Percentiles rank a stretch among this genome's conserved stretches.
phyloP scores from a whole-genome alignment of 192 early-diverging fungal species.

The Pecoramyces ruminantium region DNA sequence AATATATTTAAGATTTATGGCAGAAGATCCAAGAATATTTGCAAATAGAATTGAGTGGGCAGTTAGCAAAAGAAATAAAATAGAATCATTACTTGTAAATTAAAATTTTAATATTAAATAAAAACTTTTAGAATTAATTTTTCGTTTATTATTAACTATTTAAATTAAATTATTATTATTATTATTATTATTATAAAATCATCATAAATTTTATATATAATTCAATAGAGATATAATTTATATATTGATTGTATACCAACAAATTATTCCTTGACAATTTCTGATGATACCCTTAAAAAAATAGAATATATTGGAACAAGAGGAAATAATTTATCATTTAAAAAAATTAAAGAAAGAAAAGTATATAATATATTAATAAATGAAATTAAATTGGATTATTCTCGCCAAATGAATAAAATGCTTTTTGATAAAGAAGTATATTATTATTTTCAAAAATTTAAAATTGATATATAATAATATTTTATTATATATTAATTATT shows the following conservation, averaged over 20 bases:
- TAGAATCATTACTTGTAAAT: background rate
- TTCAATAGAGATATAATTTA: background rate
- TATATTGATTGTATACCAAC: background rate
- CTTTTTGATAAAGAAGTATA: constrained; percentile 26
- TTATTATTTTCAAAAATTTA: no score
- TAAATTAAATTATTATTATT: no score
- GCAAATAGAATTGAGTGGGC: background rate
- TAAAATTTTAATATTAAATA: no score
- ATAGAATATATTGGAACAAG: background rate
- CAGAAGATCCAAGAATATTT: background rate
- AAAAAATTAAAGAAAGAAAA: background rate
- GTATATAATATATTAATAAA: constrained; percentile 1
- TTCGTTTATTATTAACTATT: no score
- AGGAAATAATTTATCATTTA: background rate
- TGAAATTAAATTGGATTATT: constrained; percentile 23
- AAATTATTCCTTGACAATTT: background rate
- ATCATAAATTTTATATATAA: no score
- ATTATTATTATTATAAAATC: no score
- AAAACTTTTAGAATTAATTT: no score
- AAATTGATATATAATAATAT: no score
- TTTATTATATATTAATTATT: no score
- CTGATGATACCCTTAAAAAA: background rate
- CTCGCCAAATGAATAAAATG: constrained; percentile 24
- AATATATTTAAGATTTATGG: background rate
- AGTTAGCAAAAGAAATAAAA: background rate